Evolutionary conservation across 495 filamentous ascomycete species (phyloP).

Genomic region (Penicillium goetzii): DNA sequence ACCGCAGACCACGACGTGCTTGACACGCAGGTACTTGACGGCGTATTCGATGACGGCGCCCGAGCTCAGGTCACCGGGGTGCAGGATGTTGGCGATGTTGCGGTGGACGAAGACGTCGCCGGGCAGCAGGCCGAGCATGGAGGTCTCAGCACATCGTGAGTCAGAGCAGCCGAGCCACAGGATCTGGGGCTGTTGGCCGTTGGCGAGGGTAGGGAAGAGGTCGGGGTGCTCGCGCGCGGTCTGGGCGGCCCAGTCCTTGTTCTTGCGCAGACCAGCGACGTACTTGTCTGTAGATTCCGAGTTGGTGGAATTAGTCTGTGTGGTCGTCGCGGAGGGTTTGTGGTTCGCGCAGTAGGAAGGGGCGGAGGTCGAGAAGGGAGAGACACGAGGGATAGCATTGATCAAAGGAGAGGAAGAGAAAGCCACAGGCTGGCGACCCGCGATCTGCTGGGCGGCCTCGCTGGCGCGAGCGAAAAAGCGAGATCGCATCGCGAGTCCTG

Average conservation of each 20-base stretch:
- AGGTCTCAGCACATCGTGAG: conserved; percentile 86
- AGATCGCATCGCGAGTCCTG: conserved; percentile 29
- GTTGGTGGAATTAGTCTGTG: conserved; percentile 23
- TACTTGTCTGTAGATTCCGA: conserved; percentile 35
- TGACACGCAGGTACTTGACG: conserved; percentile 72
- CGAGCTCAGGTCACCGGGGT: conserved; percentile 74
- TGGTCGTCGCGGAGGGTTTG: conserved; percentile 9
- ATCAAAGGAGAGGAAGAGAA: conserved; percentile 1
- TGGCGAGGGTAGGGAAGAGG: conserved; percentile 70
- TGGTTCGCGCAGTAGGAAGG: conserved; percentile 25
- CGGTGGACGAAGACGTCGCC: conserved; percentile 93
- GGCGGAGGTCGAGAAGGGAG: conserved; percentile 31
- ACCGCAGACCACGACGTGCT: conserved; percentile 83
- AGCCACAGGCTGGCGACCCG: conserved; percentile 6
- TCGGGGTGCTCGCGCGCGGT: conserved; percentile 67
- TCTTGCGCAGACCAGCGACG: conserved; percentile 44
- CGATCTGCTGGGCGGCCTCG: conserved; percentile 1
- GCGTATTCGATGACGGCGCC: conserved; percentile 83
- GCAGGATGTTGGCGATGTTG: conserved; percentile 91
- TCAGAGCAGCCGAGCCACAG: conserved; percentile 95
- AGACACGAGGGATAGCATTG: not conserved
- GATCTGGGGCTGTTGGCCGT: conserved; percentile 73
- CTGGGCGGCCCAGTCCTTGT: conserved; percentile 73
- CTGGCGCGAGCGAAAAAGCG: conserved; percentile 21
- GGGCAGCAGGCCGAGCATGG: conserved; percentile 75